These are phyloP conservation scores for Candida tammaniensis DNA, from an alignment of 805 yeast genomes.

Conservation along the genomic window DNA sequence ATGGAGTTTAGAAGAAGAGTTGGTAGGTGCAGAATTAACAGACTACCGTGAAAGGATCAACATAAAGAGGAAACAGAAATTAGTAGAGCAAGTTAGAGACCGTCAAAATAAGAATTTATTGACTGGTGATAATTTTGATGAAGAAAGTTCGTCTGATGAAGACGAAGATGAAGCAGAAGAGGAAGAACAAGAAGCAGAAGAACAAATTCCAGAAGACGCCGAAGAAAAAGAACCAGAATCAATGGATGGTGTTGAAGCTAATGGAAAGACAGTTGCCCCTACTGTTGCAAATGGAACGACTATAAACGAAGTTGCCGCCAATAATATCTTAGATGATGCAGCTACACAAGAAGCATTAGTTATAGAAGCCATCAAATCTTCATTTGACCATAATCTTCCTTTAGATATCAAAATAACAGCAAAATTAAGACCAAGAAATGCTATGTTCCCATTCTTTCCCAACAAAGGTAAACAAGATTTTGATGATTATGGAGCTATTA, in stretches of 20 bases:
- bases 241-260: slow-evolving; percentile 14
- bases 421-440: slow-evolving; percentile 48
- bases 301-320: slow-evolving; percentile 1
- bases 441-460: slow-evolving; percentile 74
- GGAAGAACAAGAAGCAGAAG: slow-evolving; percentile 26
- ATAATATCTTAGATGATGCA: slow-evolving; percentile 25
- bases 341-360: slow-evolving; percentile 41
- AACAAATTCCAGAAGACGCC: slow-evolving; percentile 4
- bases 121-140: slow-evolving; percentile 32
- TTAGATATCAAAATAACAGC: slow-evolving; percentile 51
- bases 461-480: slow-evolving; percentile 47
- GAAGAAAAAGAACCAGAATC: slow-evolving; percentile 15
- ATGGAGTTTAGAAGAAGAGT: slow-evolving; percentile 46
- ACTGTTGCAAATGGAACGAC: background rate
- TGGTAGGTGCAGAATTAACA: slow-evolving; percentile 50
- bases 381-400: slow-evolving; percentile 43
- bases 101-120: slow-evolving; percentile 37
- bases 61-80: slow-evolving; percentile 41
- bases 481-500: slow-evolving; percentile 87
- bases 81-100: slow-evolving; percentile 41
- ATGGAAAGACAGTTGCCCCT: background rate
- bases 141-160: slow-evolving; percentile 33
- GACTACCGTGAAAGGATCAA: slow-evolving; percentile 47
- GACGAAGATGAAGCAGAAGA: slow-evolving; percentile 34
- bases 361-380: slow-evolving; percentile 34